Base-by-base conservation (phyloP, 2,329 filamentous ascomycete species). In the Zymoseptoria tritici region DNA sequence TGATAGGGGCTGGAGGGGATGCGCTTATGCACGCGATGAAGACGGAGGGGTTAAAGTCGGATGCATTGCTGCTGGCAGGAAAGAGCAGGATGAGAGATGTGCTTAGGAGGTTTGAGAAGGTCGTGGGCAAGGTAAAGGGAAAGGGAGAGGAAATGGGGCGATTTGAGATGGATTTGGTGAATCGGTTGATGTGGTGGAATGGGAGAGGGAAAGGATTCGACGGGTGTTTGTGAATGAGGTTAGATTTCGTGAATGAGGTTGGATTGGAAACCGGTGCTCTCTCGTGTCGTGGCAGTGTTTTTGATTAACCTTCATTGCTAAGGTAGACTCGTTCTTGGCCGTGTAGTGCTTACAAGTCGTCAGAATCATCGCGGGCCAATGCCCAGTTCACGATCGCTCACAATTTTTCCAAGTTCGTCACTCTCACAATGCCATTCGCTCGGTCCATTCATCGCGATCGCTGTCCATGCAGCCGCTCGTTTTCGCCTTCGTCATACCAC, bases 171-270 rank as follows among this genome's bases (percentile, higher is more conserved):
- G 66, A 69, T 59, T 52, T 69, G 26, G 65, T 65, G 49, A 69
- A 69, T 55, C 49, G 66, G 42, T 52, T 70, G 36, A 52, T 64
- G 8, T 66, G 67, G 9, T 70, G 67, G 67, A 54, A 66, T 57
- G 67, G 63, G 22, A 49, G 36, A 29, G 62, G 62, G 9, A 54
- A 49, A 9, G 60, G 60, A 1, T 62, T 62, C 49, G 36, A 49
- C 26, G 24, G 19, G 13, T 64, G 63, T 49, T 24, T 53, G 9
- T 31, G 5, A 31, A 9, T 31, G 29, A 31, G 29, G 29, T 22
- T 22, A 4, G 21, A 22, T 22, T 22, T 22, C 4, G 21, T 22
- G 21, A 22, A 22, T 22, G 29, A 31, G n/a, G 29, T 31, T 11
- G 31, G 31, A 36, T 9, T 13, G 13, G 11, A 36, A 13, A 36